Base-by-base conservation (phyloP, 2,329 filamentous ascomycete genomes). In the Aspergillus eucalypticola region DNA sequence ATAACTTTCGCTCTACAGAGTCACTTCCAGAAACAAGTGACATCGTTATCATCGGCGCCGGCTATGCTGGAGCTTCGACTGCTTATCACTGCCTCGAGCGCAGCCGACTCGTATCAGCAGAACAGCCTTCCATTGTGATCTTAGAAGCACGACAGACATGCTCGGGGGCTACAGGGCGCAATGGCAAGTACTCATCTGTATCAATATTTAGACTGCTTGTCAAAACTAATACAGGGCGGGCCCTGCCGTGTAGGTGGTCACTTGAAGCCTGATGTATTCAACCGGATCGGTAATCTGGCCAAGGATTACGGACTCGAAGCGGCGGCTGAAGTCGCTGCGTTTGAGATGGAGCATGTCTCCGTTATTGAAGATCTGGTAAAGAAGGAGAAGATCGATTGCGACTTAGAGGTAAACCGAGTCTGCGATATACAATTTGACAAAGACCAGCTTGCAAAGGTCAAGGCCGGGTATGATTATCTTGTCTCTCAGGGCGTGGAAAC, bases 1-100 rank as follows among this genome's bases (percentile, higher is more conserved):
- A 81, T 59, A 70, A 75, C 56, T 69, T 78, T 61, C 73, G 78
- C n/a, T 77, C 71, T 27, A 77, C 73, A 0, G 66, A 73, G 3
- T 62, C 64, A 8, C 66, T 82, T 0, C 80, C 80, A 0, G 50
- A 65, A 3, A 54, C 74, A 27, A 70, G 67, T n/a, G 79, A 82
- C 46, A 74, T 83, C 56, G 72, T 76, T 7, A 74, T 83, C 19
- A 72, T 82, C 3, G 81, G 81, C 0, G 75, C 77, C 5, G 81
- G 81, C 0, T 80, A 76, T 57, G 73, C 80, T 0, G 81, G 81
- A 0, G 74, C 74, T 0, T 75, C 78, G 0, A 70, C 77, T 1
- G 75, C 75, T 0, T 76, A 79, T 55, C 75, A 82, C 64, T 73
- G 77, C n/a, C 61, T 78, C 2, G 55, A 69, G 1, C 64, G 66